These are phyloP conservation scores for Astragalus membranaceus DNA, from an alignment of 306 rosid species.

Conservation along the genomic window DNA sequence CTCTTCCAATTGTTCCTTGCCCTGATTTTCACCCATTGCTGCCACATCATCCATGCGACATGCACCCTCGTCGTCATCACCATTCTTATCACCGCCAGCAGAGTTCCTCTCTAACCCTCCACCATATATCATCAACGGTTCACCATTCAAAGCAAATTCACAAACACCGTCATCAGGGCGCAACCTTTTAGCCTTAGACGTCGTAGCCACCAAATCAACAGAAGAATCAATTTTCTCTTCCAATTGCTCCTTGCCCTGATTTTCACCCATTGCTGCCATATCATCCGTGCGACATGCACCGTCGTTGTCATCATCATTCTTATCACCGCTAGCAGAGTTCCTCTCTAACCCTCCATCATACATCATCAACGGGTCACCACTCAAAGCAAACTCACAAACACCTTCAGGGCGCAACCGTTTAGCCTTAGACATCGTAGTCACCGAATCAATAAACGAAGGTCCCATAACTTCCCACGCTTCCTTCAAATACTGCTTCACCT, in stretches of 20 bases:
- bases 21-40: slow-evolving; percentile 1
- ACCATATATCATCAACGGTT: background rate
- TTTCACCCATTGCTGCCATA: background rate
- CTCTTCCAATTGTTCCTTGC: slow-evolving; percentile 10
- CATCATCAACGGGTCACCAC: background rate
- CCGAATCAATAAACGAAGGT: slow-evolving; percentile 38
- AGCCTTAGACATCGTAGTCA: slow-evolving; percentile 7
- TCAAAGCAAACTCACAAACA: slow-evolving; percentile 1
- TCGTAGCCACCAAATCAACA: slow-evolving; percentile 2
- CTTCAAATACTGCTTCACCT: slow-evolving; percentile 34
- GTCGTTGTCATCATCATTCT: background rate
- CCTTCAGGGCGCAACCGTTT: background rate
- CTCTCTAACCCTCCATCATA: background rate
- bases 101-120: background rate
- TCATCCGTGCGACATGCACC: slow-evolving; percentile 13
- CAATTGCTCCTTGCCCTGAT: slow-evolving; percentile 5
- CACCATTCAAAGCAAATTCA: background rate
- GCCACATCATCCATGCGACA: slow-evolving; percentile 5
- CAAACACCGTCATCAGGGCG: slow-evolving; percentile 8
- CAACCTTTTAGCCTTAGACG: background rate
- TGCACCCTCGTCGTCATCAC: background rate
- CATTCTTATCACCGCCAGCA: background rate
- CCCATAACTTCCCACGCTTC: slow-evolving; percentile 61
- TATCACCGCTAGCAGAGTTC: background rate
- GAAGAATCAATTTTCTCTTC: slow-evolving; percentile 13